A percentile compares a stretch with the other conserved stretches of the same genome.
phyloP scores from a whole-genome alignment of 768 basidiomycete species.

The Pisolithus sp. region DNA sequence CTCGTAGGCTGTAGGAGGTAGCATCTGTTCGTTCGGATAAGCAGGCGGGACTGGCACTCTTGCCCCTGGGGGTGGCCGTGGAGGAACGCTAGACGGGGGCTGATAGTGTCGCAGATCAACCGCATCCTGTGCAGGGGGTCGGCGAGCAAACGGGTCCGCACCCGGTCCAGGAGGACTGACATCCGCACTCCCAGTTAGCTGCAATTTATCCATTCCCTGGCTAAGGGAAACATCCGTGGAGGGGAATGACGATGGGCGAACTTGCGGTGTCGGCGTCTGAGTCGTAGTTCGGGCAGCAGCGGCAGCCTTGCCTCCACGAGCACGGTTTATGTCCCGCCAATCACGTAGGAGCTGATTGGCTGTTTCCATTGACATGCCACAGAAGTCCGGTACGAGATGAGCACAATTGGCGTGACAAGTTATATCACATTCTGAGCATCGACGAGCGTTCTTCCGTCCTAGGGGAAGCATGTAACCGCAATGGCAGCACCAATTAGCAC shows the following conservation, averaged over 20 bases:
- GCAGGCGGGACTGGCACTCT: constrained; percentile 30
- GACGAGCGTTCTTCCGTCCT: constrained; percentile 92
- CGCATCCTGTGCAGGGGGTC: constrained; percentile 28
- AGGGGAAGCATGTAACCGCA: constrained; percentile 98
- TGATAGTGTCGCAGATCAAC: constrained; percentile 37
- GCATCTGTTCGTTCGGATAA: constrained; percentile 28
- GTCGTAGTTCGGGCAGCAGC: constrained; percentile 30
- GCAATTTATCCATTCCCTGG: constrained; percentile 41
- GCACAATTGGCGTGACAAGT: constrained; percentile 98
- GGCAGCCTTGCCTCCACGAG: constrained; percentile 43
- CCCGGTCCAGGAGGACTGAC: constrained; percentile 18
- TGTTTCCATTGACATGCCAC: constrained; percentile 99
- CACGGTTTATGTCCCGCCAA: constrained; percentile 84
- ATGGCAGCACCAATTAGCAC: constrained; percentile 99
- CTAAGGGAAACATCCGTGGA: constrained; percentile 26
- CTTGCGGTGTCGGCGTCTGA: constrained; percentile 28
- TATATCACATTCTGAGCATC: constrained; percentile 92
- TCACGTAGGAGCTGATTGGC: constrained; percentile 89
- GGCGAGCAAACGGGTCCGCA: constrained; percentile 18
- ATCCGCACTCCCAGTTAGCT: constrained; percentile 36
- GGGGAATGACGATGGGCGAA: constrained; percentile 27
- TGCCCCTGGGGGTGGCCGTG: constrained; percentile 34
- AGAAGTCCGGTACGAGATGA: constrained; percentile 98
- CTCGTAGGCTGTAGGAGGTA: constrained; percentile 25
- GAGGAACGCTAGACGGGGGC: constrained; percentile 27